Evolutionary conservation across 805 yeast genomes (phyloP).

Genomic region (Candida coquimbonensis): DNA sequence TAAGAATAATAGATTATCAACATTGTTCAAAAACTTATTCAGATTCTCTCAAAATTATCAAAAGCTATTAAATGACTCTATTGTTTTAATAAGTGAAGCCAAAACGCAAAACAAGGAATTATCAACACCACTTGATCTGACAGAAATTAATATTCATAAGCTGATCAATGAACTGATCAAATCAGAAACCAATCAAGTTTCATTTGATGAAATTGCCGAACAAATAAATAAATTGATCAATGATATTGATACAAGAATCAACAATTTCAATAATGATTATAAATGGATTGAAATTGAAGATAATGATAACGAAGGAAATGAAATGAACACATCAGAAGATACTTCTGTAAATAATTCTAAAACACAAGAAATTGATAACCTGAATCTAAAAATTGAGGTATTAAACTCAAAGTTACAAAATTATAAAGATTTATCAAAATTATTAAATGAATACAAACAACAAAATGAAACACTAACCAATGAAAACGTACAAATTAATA

Average conservation of each 20-base stretch:
- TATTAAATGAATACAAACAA: slow-evolving; percentile 19
- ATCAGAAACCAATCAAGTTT: too few relatives aligned
- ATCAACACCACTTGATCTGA: neutral
- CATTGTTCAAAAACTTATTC: neutral
- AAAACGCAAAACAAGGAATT: neutral
- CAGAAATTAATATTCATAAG: too few relatives aligned
- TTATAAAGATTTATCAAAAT: slow-evolving; percentile 24
- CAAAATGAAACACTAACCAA: slow-evolving; percentile 15
- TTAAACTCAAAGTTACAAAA: slow-evolving; percentile 37
- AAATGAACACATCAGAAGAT: slow-evolving; percentile 7
- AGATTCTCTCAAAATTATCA: neutral
- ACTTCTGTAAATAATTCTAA: too few relatives aligned
- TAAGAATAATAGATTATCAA: neutral
- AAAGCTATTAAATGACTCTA: neutral
- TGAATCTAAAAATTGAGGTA: slow-evolving; percentile 37
- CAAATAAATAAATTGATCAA: neutral
- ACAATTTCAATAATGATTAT: neutral
- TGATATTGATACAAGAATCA: neutral
- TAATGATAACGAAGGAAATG: neutral
- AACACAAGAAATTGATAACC: slow-evolving; percentile 30
- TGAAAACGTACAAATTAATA: slow-evolving; percentile 10
- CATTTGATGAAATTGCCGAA: neutral
- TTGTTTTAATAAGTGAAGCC: neutral
- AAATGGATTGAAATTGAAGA: neutral
- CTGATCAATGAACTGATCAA: too few relatives aligned